Conservation (phyloP, 1,139 yeast genomes). For the Hemisphaericaspora subhashii region DNA sequence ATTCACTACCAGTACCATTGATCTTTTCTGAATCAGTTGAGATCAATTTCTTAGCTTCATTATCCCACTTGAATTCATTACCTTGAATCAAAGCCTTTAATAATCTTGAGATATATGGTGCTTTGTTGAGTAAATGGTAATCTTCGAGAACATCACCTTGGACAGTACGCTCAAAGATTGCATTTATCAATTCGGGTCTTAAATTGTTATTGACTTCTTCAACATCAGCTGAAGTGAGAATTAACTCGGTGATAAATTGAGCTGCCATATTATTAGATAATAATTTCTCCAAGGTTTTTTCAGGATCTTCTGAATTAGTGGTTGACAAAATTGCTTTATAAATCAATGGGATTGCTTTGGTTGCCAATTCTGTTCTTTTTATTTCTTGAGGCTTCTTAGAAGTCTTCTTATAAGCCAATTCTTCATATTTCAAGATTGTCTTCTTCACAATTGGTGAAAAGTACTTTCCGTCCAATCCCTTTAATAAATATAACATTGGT, state of each 20-base stretch:
- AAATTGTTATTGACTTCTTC: constrained; percentile 43
- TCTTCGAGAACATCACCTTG: constrained; percentile 74
- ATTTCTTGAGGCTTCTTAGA: constrained; percentile 83
- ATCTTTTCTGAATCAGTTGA: constrained; percentile 47
- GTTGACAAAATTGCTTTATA: constrained; percentile 53
- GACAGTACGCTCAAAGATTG: constrained; percentile 53
- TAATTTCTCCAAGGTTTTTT: constrained; percentile 32
- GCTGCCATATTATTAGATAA: constrained; percentile 75
- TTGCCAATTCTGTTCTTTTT: constrained; percentile 70
- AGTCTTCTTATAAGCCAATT: constrained; percentile 63
- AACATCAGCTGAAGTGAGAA: constrained; percentile 53
- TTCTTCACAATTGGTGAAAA: constrained; percentile 71
- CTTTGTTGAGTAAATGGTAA: constrained; percentile 62
- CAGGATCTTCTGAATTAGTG: constrained; percentile 29
- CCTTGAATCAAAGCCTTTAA: constrained; percentile 83
- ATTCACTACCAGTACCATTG: constrained; percentile 59
- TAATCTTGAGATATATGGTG: constrained; percentile 73
- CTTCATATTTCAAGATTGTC: constrained; percentile 60
- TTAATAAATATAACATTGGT: constrained; percentile 78
- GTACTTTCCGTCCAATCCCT: constrained; percentile 80
- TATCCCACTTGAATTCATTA: constrained; percentile 53
- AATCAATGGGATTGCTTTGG: constrained; percentile 65
- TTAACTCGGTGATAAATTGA: constrained; percentile 76
- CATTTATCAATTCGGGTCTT: constrained; percentile 54
- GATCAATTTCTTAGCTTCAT: constrained; percentile 61